phyloP scores from a whole-genome alignment of 345 rosid genomes.

The Litchi chinensis region DNA sequence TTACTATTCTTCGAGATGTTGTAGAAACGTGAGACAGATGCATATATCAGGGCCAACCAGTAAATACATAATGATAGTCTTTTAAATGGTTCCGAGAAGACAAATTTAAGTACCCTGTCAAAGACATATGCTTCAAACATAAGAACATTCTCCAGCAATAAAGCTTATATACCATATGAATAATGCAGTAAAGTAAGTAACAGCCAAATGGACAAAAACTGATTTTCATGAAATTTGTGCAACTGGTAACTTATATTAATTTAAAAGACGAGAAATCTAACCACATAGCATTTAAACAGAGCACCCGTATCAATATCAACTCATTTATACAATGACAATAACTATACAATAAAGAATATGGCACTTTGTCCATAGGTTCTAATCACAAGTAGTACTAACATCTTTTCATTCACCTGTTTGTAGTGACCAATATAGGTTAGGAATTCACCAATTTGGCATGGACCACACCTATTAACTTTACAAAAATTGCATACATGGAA shows the following conservation, averaged over 20 bases:
- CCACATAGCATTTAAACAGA: not conserved
- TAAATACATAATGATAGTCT: slow-evolving; percentile 77
- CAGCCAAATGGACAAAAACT: not conserved
- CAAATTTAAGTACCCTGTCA: slow-evolving; percentile 74
- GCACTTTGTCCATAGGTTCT: not conserved
- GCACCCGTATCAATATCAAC: not conserved
- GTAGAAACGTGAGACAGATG: slow-evolving; percentile 74
- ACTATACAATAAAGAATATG: not conserved
- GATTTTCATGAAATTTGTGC: not conserved
- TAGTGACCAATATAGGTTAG: not conserved
- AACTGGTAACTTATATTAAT: not conserved
- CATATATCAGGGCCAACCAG: slow-evolving; percentile 71
- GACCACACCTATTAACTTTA: not conserved
- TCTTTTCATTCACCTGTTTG: not conserved
- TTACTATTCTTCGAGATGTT: slow-evolving; percentile 83
- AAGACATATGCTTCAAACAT: slow-evolving; percentile 7
- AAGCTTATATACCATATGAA: not conserved
- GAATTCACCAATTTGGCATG: not conserved
- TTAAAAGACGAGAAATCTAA: not conserved
- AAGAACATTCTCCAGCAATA: slow-evolving; percentile 21
- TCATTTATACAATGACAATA: not conserved
- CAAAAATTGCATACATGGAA: not conserved
- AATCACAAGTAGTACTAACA: not conserved
- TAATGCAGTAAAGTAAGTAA: not conserved
- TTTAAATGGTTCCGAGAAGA: slow-evolving; percentile 75